phyloP scores from a whole-genome alignment of 148 eudicot genomes.

The Polygonum maritimum region DNA sequence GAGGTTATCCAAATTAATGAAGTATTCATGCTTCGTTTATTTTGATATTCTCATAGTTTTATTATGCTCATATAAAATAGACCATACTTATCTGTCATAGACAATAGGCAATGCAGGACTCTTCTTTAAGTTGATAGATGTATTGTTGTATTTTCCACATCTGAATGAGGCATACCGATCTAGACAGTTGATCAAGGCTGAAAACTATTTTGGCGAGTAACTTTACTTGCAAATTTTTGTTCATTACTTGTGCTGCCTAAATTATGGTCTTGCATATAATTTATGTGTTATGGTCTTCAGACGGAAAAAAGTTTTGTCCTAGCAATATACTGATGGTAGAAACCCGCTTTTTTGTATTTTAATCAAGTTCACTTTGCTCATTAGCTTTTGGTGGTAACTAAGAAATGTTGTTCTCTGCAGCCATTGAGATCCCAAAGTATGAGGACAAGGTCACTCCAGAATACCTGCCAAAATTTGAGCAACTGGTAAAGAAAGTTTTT shows the following conservation, averaged over 20 bases:
- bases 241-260: background rate
- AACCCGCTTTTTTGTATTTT: background rate
- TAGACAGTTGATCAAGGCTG: background rate
- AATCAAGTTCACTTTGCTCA: background rate
- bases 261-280: background rate
- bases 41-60: background rate
- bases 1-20: background rate
- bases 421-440: constrained; percentile 76
- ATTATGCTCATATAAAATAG: background rate
- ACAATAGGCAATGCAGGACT: background rate
- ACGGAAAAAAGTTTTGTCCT: background rate
- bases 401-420: constrained; percentile 25
- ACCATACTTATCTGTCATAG: background rate
- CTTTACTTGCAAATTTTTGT: background rate
- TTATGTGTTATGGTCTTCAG: background rate
- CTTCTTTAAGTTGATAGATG: background rate
- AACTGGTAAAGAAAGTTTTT: constrained; percentile 48
- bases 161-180: background rate
- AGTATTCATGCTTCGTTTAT: background rate
- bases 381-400: background rate
- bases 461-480: constrained; percentile 85
- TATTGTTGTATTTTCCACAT: background rate
- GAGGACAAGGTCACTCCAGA: constrained; percentile 87
- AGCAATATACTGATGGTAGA: background rate
- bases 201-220: background rate